Evolutionary conservation across 306 rosid species (phyloP), one percentile per base, ranked within the genome.

Genomic region (Cicer chorassanicum): DNA sequence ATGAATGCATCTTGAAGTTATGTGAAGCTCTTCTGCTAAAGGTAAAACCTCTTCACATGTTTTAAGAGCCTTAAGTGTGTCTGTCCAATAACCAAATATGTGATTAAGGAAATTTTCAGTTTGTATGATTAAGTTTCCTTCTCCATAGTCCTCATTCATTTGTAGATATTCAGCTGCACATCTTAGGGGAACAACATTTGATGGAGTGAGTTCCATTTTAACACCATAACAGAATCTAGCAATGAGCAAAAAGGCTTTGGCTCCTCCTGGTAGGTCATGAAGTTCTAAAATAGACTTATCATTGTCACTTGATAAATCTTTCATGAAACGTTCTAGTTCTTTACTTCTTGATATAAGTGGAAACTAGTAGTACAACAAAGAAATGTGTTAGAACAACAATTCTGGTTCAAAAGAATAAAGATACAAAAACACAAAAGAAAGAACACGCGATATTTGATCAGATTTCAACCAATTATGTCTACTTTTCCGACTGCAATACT

Each of bases 161-260:
- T 51, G 80, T 24, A 93, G 89, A 72, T 84, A 84, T 81, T 93
- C 98, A 0, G 98, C 88, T 29, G 92, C 93, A 49, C 98, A 87
- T 73, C 97, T 83, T 9, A 89, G 86, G 45, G 76, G 55, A 61
- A 87, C 96, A 40, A 89, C 85, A 78, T 93, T 93, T 15, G 67
- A 65, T 9, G 97, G 86, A 60, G 80, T 89, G 78, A 93, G 77
- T 80, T 93, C 93, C 78, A 91, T 82, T 81, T 89, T 91, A 24
- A 91, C 93, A 72, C 91, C 98, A 61, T 93, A 93, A 64, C 98
- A 93, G 76, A 93, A 91, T 79, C 87, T 93, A 42, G 93, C 89
- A 1, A 87, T 76, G 38, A 78, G 86, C 75, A 86, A 55, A 56
- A 93, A 91, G 29, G 85, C 77, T 81, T 81, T 86, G 85, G 96